Evolutionary conservation across 2,329 filamentous ascomycete genomes (phyloP), one percentile per base, ranked within the genome.

Genomic region (Dendrostoma leiphaemia): DNA sequence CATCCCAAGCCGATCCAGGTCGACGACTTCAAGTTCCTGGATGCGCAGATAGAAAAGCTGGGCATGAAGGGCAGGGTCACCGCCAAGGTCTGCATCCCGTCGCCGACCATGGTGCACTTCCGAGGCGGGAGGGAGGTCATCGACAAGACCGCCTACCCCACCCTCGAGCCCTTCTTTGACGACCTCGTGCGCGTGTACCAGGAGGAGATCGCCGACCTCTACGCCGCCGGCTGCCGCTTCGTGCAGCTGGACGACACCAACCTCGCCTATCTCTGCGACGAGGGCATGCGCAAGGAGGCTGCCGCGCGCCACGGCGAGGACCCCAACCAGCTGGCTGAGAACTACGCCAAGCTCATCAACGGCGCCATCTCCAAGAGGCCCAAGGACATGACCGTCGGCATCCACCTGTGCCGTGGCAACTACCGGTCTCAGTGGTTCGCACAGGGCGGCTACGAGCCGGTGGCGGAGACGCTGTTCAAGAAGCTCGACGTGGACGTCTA

Each of bases 21-120:
- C 46, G 74, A 79, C 57, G 80, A 83, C 68, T 83, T 76, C 70
- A 67, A 73, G 54, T 82, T 76, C 67, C 74, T 83, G 49, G 74
- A 80, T 67, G 62, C 69, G 28, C 71, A 72, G 41, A 77, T 81
- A 65, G 66, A 64, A 23, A 62, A 64, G 53, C 61, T 63, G 37
- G 60, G 60, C 44, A 52, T 61, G 26, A 68, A 67, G 48, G 69
- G 64, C 49, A 67, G 67, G 49, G 66, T 64, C 43, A 77, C 70
- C 2, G 73, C 76, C 37, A 83, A 83, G 65, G 79, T 83, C 29
- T 80, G 77, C 71, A 82, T 83, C 56, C 80, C 80, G 3, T 75
- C 70, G 37, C 80, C 80, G 12, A 83, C 80, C n/a, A 82, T 82
- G 80, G 74, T 82, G 48, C 80, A 83, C 64, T 83, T 83, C 74